A percentile compares a stretch with the other conserved stretches of the same genome.
phyloP scores from a whole-genome alignment of 1,284 basidiomycete genomes.

The Papiliotrema terrestris region DNA sequence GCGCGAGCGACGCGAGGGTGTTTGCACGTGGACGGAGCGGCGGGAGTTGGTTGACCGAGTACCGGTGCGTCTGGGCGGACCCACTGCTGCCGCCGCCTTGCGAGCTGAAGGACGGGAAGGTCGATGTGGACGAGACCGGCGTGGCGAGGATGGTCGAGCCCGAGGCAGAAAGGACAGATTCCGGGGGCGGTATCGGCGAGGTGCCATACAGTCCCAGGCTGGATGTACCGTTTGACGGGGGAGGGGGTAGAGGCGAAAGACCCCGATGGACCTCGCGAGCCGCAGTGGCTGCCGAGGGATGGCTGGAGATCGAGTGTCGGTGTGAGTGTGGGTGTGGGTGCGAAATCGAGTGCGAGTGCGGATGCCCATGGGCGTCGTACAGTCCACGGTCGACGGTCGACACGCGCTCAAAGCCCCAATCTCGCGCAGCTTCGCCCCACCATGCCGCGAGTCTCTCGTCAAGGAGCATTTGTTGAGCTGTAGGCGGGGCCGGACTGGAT shows the following conservation, averaged over 20 bases:
- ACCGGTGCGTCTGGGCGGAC: neutral
- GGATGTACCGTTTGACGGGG: neutral
- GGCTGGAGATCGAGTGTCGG: neutral
- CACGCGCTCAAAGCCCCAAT: slow-evolving; percentile 39
- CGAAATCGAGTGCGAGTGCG: neutral
- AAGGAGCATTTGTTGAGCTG: slow-evolving; percentile 20
- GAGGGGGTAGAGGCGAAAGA: neutral
- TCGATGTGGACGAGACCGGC: neutral
- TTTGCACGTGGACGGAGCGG: slow-evolving; percentile 1
- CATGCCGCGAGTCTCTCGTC: slow-evolving; percentile 35
- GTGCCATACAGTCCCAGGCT: slow-evolving; percentile 1
- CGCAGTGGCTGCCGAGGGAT: neutral
- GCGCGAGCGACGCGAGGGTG: neutral
- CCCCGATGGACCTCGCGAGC: neutral
- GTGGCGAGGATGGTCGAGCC: neutral
- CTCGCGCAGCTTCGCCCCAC: slow-evolving; percentile 36
- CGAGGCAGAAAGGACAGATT: slow-evolving; percentile 1
- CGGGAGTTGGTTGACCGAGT: neutral
- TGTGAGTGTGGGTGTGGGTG: neutral
- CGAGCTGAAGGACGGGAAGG: neutral
- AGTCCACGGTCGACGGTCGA: slow-evolving; percentile 26
- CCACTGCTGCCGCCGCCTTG: neutral
- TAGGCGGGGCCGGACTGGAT: slow-evolving; percentile 16
- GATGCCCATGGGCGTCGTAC: slow-evolving; percentile 2
- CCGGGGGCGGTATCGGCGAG: slow-evolving; percentile 1